Base-by-base conservation (phyloP, 148 eudicot species). In the Arbutus unedo region DNA sequence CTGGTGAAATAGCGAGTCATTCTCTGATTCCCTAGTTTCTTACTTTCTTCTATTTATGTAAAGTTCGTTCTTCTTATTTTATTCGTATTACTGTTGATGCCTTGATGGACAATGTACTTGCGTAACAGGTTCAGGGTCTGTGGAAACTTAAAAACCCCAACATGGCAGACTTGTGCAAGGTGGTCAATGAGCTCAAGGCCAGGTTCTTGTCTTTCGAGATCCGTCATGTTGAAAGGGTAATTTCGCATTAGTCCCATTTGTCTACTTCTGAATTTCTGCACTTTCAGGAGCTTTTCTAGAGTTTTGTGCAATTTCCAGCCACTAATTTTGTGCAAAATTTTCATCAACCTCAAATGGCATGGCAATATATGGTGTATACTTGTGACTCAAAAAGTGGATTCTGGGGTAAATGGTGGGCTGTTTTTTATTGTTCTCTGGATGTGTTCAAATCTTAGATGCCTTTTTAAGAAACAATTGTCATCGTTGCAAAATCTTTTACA, bases 101-200 rank as follows among this genome's bases (percentile, higher is more conserved):
- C n/a, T n/a, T n/a, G n/a, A 23, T 23, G 31, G 54, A 62, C 6
- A 23, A 14, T 56, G 44, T 48, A 6, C 54, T 80, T 78, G 41
- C 83, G 85, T 54, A 83, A 76, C 91, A 94, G 98, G 87, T 91
- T 86, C 88, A 86, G 84, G 98, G 98, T 74, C 79, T 88, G 41
- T 94, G 98, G 98, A 93, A 88, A 91, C 87, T 89, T 53, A 94
- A 94, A 86, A 89, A 87, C 81, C 91, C 85, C 57, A 95, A 92
- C 84, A 95, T 93, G 98, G 89, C 97, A 54, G 90, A 81, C 60
- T 87, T 95, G 76, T 95, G 95, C 89, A 90, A 89, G 87, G 91
- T 90, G 83, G 98, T 91, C 44, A 87, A 82, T 86, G 91, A 91
- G 81, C 88, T 95, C 79, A 89, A 85, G 81, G 89, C 88, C 43